These are phyloP conservation scores for Aspergillus nomiae DNA, from an alignment of 2,329 filamentous ascomycete species.

Conservation along the genomic window DNA sequence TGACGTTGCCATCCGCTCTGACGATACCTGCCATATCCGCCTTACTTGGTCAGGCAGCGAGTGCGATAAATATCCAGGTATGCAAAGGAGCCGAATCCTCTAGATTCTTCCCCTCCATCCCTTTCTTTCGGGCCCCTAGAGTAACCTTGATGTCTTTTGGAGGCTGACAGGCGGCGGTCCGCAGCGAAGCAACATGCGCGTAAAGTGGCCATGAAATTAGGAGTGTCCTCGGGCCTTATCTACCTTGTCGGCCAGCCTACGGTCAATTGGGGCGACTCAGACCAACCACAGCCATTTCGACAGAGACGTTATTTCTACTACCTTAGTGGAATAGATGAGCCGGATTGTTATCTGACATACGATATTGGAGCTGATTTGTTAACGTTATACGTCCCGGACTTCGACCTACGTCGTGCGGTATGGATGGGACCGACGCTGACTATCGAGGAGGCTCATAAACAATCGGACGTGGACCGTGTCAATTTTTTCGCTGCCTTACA, in stretches of 20 bases:
- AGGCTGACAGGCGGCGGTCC: constrained; percentile 7
- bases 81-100: neutral
- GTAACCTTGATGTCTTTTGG: constrained; percentile 2
- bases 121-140: neutral
- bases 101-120: neutral
- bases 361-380: constrained; percentile 63
- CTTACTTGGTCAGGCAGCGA: constrained; percentile 30
- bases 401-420: constrained; percentile 54
- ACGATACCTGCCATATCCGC: constrained; percentile 34
- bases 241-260: constrained; percentile 58
- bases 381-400: constrained; percentile 72
- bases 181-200: constrained; percentile 54
- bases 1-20: constrained; percentile 25
- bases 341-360: constrained; percentile 60
- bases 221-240: constrained; percentile 52
- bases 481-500: constrained; percentile 56
- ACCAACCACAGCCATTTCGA: constrained; percentile 58
- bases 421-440: constrained; percentile 47
- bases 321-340: constrained; percentile 56
- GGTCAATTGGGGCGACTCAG: constrained; percentile 58
- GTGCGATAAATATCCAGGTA: constrained; percentile 46
- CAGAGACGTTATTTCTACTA: constrained; percentile 66
- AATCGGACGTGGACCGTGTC: constrained; percentile 72
- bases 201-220: constrained; percentile 47
- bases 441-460: constrained; percentile 59